phyloP scores from a whole-genome alignment of 352 stramenopile genomes.

The Phytophthora nicotianae region DNA sequence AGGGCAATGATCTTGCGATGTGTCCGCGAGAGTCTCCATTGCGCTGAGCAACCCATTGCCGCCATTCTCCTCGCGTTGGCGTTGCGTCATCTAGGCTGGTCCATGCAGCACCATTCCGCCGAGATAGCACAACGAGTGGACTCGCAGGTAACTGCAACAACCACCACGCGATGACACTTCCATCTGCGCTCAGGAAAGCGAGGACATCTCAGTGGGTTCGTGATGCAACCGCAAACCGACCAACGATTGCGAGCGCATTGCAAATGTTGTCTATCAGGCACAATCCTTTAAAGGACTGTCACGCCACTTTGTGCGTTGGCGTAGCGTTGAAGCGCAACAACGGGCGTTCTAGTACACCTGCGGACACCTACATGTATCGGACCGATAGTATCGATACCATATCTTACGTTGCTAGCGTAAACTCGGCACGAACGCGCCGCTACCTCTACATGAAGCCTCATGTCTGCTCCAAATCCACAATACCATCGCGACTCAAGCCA shows the following conservation, averaged over 20 bases:
- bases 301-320: slow-evolving; percentile 1
- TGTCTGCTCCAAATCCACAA: slow-evolving; percentile 4
- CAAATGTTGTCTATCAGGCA: neutral
- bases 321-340: neutral
- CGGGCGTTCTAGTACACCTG: neutral
- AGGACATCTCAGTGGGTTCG: slow-evolving; percentile 2
- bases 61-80: slow-evolving; percentile 30
- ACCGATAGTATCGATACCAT: no score
- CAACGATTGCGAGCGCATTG: neutral
- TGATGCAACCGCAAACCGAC: neutral
- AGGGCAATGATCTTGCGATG: slow-evolving; percentile 11
- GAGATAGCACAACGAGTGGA: slow-evolving; percentile 24
- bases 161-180: slow-evolving; percentile 27
- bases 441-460: slow-evolving; percentile 26
- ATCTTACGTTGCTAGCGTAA: slow-evolving; percentile 14
- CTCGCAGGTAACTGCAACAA: slow-evolving; percentile 31
- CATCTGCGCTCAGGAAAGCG: slow-evolving; percentile 15
- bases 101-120: slow-evolving; percentile 22
- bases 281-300: slow-evolving; percentile 10
- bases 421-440: neutral
- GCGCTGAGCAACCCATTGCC: neutral
- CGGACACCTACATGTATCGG: slow-evolving; percentile 1
- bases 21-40: neutral
- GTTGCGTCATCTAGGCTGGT: slow-evolving; percentile 24
- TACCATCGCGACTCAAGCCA: neutral